Conservation (phyloP, 78 protist genomes). For the Protostelium mycophagum region DNA sequence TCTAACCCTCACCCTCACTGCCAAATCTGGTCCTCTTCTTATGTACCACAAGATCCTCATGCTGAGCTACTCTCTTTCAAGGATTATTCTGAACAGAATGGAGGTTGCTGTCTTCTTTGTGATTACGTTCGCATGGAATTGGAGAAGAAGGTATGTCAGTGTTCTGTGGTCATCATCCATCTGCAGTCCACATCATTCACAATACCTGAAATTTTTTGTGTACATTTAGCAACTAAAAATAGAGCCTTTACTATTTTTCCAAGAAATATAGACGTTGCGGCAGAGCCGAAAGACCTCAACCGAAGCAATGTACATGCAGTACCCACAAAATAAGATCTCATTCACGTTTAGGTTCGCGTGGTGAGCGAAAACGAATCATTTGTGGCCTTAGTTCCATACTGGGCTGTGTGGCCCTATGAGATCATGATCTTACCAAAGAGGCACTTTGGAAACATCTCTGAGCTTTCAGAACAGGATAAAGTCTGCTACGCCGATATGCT, state of each 20-base stretch:
- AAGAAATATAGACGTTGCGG: no score
- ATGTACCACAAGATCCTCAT: constrained; percentile 11
- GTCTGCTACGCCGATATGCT: neutral
- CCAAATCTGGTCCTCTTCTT: constrained; percentile 29
- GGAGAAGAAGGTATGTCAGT: neutral
- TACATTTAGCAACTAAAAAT: no score
- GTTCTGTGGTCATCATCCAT: no score
- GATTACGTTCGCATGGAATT: constrained; percentile 12
- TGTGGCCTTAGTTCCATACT: constrained; percentile 41
- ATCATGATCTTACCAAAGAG: constrained; percentile 13
- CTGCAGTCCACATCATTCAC: no score
- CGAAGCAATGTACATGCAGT: no score
- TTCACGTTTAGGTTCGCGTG: neutral
- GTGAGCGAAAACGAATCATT: constrained; percentile 7
- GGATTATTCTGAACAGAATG: neutral
- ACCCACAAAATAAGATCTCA: no score
- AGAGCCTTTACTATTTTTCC: no score
- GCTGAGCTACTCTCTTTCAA: neutral
- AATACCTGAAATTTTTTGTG: no score
- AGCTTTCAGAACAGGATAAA: neutral
- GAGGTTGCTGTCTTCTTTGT: constrained; percentile 9
- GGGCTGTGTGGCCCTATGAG: constrained; percentile 63
- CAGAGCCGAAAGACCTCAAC: no score
- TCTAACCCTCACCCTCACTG: constrained; percentile 54
- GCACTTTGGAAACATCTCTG: neutral